A percentile compares a stretch with the other conserved stretches of the same genome.
Evolutionary conservation across 2,329 filamentous ascomycete genomes (phyloP).

Genomic region (Aspergillus terreus): DNA sequence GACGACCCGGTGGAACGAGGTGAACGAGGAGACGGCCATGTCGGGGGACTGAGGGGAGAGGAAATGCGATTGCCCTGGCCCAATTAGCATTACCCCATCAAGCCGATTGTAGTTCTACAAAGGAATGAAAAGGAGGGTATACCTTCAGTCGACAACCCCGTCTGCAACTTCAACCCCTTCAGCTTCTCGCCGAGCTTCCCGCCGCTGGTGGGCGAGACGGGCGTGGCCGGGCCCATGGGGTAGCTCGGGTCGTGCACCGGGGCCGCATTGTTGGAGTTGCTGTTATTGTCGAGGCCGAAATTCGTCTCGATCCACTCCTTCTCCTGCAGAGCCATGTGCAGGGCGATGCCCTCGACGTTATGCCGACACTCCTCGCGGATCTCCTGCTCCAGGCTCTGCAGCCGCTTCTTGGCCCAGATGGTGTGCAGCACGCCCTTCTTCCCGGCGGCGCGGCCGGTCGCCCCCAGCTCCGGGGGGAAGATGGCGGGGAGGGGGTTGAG

Average conservation of each 20-base stretch:
- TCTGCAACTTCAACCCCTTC: conserved; percentile 73
- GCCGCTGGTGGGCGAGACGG: conserved; percentile 60
- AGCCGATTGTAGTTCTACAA: neutral
- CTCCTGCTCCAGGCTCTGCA: conserved; percentile 71
- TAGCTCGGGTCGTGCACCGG: conserved; percentile 14
- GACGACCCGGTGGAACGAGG: conserved; percentile 51
- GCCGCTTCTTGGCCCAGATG: conserved; percentile 80
- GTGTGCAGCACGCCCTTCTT: conserved; percentile 83
- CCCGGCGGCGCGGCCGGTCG: conserved; percentile 62
- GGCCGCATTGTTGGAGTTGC: neutral
- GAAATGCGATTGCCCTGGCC: conserved; percentile 34
- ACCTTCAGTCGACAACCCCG: conserved; percentile 59
- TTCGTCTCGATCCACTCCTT: conserved; percentile 80
- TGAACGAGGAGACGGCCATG: conserved; percentile 61
- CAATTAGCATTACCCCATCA: neutral
- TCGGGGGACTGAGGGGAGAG: conserved; percentile 62
- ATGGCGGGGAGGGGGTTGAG: conserved; percentile 84
- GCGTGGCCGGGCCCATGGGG: conserved; percentile 51
- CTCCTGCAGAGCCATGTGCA: conserved; percentile 80
- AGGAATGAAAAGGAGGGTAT: conserved; percentile 22
- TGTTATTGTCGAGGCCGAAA: conserved; percentile 59
- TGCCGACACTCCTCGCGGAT: conserved; percentile 68
- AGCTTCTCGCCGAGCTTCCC: conserved; percentile 74
- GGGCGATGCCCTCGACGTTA: conserved; percentile 76
- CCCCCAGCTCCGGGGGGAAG: conserved; percentile 71